Conservation (phyloP, 805 yeast species). For the Saccharomycopsis sp. region DNA sequence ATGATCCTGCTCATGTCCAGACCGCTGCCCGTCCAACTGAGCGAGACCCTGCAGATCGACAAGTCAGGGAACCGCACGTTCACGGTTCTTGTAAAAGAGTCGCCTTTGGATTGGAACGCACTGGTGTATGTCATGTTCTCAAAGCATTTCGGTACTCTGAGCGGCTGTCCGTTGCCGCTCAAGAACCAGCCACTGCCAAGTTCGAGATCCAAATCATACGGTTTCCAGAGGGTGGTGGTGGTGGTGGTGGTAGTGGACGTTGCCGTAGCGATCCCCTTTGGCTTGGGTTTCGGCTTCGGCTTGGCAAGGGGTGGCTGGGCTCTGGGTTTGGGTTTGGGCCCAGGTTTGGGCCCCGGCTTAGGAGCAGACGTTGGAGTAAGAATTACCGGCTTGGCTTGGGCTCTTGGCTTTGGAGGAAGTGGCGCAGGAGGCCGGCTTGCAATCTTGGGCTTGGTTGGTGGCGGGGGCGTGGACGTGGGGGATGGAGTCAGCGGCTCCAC, state of each 20-base stretch:
- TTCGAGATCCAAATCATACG: conserved; percentile 36
- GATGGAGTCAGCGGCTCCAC: conserved; percentile 3
- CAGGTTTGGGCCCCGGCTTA: conserved; percentile 4
- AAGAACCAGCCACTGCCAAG: conserved; percentile 41
- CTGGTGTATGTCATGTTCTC: conserved; percentile 30
- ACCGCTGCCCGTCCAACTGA: conserved; percentile 35
- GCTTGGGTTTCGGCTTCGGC: conserved; percentile 3
- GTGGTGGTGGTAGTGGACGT: conserved; percentile 32
- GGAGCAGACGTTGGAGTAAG: no score
- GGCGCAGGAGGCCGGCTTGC: background rate
- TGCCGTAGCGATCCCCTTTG: no score
- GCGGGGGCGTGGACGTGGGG: conserved; percentile 2
- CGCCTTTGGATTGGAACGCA: conserved; percentile 26
- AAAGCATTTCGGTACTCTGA: conserved; percentile 30
- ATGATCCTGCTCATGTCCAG: conserved; percentile 13
- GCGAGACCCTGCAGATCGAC: conserved; percentile 28
- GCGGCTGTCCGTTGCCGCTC: background rate
- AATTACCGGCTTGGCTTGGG: no score
- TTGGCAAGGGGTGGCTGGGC: background rate
- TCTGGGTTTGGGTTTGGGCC: conserved; percentile 23
- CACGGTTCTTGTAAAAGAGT: conserved; percentile 28
- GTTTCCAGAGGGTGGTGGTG: conserved; percentile 22
- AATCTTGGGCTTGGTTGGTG: conserved; percentile 6
- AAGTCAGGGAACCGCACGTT: conserved; percentile 36
- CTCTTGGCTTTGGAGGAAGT: conserved; percentile 23